Percentiles rank a stretch among this genome's conserved stretches.
phyloP scores from a whole-genome alignment of 805 yeast genomes.

The Yarrowia sp. region DNA sequence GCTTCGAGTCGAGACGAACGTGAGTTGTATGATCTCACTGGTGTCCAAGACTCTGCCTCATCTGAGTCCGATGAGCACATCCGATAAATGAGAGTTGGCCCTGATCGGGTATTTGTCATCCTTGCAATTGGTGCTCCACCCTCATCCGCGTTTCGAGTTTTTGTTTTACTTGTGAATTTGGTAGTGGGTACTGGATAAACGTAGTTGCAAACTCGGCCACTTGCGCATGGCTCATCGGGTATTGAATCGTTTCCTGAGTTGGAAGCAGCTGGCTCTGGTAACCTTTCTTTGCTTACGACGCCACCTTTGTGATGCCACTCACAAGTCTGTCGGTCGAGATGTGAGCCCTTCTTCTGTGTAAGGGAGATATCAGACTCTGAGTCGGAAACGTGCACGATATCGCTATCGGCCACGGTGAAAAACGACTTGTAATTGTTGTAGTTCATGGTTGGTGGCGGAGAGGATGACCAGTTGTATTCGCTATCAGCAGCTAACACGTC shows the following conservation, averaged over 20 bases:
- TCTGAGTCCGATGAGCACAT: constrained; percentile 8
- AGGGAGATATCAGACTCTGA: not conserved
- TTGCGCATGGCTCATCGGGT: too few species aligned
- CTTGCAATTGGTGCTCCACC: not conserved
- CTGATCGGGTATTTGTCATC: not conserved
- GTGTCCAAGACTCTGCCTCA: not conserved
- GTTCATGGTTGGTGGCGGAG: not conserved
- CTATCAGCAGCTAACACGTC: not conserved
- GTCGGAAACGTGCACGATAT: not conserved
- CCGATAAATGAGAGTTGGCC: not conserved
- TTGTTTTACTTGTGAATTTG: not conserved
- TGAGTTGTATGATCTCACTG: not conserved
- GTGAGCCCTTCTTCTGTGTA: not conserved
- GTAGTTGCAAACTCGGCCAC: not conserved
- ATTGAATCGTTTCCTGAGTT: not conserved
- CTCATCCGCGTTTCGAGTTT: not conserved
- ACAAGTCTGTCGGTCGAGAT: too few species aligned
- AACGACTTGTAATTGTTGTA: constrained; percentile 13
- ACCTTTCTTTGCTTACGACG: not conserved
- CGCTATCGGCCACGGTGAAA: not conserved
- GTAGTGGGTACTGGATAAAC: not conserved
- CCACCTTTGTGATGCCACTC: too few species aligned
- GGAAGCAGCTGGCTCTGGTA: not conserved
- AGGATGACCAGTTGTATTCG: not conserved
- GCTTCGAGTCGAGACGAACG: not conserved